phyloP scores from a whole-genome alignment of 2,329 filamentous ascomycete species.

The Penicillium sp. region DNA sequence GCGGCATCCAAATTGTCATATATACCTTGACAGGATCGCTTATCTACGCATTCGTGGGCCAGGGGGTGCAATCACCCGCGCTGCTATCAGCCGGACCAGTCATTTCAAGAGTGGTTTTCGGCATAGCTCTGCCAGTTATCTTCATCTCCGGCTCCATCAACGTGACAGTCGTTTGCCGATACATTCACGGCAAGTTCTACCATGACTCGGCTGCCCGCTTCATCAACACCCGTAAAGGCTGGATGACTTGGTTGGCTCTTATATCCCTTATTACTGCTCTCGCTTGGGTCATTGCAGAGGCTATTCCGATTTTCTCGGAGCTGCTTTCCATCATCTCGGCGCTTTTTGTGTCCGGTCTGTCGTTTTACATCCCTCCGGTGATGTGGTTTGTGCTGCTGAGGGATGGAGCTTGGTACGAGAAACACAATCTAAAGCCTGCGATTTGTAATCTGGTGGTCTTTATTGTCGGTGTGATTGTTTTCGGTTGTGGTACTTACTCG shows the following conservation, averaged over 20 bases:
- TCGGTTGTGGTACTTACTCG: conserved; percentile 12
- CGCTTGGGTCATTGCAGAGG: conserved; percentile 14
- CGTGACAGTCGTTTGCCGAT: conserved; percentile 12
- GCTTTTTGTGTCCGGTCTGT: conserved; percentile 6
- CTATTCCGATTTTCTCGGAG: conserved; percentile 13
- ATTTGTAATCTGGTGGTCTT: conserved; percentile 10
- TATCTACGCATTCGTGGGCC: conserved; percentile 7
- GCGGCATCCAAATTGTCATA: conserved; percentile 3
- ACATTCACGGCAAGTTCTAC: conserved; percentile 14
- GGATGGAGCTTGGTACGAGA: conserved; percentile 6
- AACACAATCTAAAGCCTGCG: conserved; percentile 2
- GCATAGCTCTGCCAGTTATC: conserved; percentile 4
- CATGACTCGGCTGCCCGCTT: conserved; percentile 6
- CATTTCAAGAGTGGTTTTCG: conserved; percentile 4
- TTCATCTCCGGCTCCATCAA: conserved; percentile 16
- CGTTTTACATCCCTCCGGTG: conserved; percentile 6
- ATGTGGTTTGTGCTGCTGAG: conserved; percentile 6
- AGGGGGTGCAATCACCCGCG: conserved; percentile 3
- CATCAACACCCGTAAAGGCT: conserved; percentile 14
- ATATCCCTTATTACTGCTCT: conserved; percentile 6
- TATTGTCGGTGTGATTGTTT: conserved; percentile 10
- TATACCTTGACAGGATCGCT: conserved; percentile 4
- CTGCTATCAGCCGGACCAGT: conserved; percentile 2
- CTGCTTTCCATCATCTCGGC: conserved; percentile 9
- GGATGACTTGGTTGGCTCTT: conserved; percentile 12